Conservation (phyloP, 306 rosid species). For the Chamaecrista fasciculata region DNA sequence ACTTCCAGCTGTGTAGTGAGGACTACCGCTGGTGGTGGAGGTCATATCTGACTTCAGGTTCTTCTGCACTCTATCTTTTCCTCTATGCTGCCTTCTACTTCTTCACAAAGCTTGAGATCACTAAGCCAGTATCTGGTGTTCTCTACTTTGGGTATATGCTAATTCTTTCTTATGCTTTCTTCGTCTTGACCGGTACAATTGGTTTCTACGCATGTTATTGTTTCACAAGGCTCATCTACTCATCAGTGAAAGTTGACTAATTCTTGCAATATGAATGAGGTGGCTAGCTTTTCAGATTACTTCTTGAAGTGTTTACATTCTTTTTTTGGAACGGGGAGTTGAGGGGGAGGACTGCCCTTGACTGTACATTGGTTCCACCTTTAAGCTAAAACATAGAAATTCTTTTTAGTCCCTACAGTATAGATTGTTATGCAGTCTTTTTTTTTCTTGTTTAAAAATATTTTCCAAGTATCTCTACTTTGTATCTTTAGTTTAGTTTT, state of each 20-base stretch:
- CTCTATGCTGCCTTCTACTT: slow-evolving; percentile 84
- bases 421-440: slow-evolving; percentile 38
- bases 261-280: slow-evolving; percentile 21
- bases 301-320: slow-evolving; percentile 16
- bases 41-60: slow-evolving; percentile 85
- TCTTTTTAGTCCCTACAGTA: background rate
- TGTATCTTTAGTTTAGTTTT: slow-evolving; percentile 14
- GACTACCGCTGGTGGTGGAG: slow-evolving; percentile 99
- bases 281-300: slow-evolving; percentile 14
- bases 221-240: slow-evolving; percentile 85
- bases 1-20: slow-evolving; percentile 98
- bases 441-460: slow-evolving; percentile 20
- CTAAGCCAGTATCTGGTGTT: slow-evolving; percentile 82
- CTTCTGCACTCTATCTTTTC: slow-evolving; percentile 89
- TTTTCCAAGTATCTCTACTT: slow-evolving; percentile 14
- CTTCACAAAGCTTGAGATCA: slow-evolving; percentile 86
- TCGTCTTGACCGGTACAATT: slow-evolving; percentile 81
- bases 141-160: slow-evolving; percentile 89
- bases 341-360: slow-evolving; percentile 19
- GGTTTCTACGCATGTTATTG: slow-evolving; percentile 92
- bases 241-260: slow-evolving; percentile 84
- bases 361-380: slow-evolving; percentile 34
- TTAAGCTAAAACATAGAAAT: slow-evolving; percentile 41
- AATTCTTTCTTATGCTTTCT: slow-evolving; percentile 76
- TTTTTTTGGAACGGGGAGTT: slow-evolving; percentile 19